Conservation (phyloP, 129 eudicot genomes). For the Erigeron canadensis region DNA sequence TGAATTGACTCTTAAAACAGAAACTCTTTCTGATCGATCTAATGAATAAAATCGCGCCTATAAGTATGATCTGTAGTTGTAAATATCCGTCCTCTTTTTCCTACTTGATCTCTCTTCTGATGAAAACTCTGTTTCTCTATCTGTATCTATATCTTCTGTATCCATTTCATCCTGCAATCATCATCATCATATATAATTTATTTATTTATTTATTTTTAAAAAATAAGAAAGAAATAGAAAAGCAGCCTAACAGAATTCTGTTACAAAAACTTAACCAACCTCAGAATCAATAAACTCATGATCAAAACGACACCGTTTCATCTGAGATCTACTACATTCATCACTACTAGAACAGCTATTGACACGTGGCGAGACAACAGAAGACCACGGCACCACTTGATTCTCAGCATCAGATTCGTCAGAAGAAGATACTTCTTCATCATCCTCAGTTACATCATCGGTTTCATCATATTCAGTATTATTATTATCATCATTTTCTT, state of each 20-base stretch:
- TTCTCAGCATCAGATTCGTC: conserved; percentile 43
- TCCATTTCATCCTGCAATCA: conserved; percentile 33
- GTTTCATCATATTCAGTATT: conserved; percentile 12
- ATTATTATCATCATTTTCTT: conserved; percentile 8
- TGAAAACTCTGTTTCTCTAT: conserved; percentile 27
- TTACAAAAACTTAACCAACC: conserved; percentile 18
- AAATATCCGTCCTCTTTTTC: conserved; percentile 27
- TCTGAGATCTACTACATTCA: conserved; percentile 26
- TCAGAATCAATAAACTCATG: conserved; percentile 39
- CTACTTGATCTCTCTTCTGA: conserved; percentile 20
- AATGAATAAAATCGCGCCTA: background rate
- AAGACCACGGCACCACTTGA: conserved; percentile 77
- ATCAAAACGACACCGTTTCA: conserved; percentile 34
- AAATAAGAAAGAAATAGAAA: background rate
- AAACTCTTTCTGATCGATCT: conserved; percentile 6
- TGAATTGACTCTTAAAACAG: background rate
- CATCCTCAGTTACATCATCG: conserved; percentile 25
- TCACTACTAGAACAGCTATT: conserved; percentile 36
- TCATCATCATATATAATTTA: background rate
- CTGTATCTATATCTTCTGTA: background rate
- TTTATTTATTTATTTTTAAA: too few relatives aligned
- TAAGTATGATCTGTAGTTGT: conserved; percentile 17
- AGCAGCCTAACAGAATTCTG: background rate
- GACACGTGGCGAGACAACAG: conserved; percentile 27
- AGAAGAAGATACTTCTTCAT: conserved; percentile 17